These are phyloP conservation scores for Globisporangium nodosum DNA, from an alignment of 352 stramenopile genomes.

Conservation along the genomic window DNA sequence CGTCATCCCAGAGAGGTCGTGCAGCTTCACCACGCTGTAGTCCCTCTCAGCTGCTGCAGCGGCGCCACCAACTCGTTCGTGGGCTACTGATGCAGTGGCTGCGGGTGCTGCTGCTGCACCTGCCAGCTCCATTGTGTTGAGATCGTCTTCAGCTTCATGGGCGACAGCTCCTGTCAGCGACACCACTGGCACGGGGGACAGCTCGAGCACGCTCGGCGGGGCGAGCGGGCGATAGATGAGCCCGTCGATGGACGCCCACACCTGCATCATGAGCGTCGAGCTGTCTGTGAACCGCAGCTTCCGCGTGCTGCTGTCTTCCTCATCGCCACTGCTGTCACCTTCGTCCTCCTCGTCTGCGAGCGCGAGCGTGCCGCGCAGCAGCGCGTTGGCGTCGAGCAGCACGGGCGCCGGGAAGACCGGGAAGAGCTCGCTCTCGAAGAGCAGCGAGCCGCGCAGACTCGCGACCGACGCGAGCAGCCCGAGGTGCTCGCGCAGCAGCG, in stretches of 20 bases:
- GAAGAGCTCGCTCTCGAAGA: slow-evolving; percentile 86
- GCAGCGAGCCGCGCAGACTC: slow-evolving; percentile 62
- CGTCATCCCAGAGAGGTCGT: slow-evolving; percentile 83
- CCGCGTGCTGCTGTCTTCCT: not conserved
- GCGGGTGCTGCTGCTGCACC: slow-evolving; percentile 5
- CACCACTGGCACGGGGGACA: not conserved
- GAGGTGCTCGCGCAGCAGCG: slow-evolving; percentile 80
- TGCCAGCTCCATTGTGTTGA: not conserved
- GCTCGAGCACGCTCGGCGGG: slow-evolving; percentile 53
- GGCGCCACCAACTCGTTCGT: not conserved
- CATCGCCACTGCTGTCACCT: not conserved
- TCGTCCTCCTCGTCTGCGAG: slow-evolving; percentile 23
- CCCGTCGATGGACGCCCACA: slow-evolving; percentile 78
- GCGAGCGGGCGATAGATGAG: slow-evolving; percentile 75
- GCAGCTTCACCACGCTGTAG: slow-evolving; percentile 54
- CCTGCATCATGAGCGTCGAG: slow-evolving; percentile 83
- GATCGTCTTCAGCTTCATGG: not conserved
- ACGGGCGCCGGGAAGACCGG: slow-evolving; percentile 78
- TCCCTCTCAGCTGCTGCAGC: not conserved
- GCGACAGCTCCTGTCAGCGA: not conserved
- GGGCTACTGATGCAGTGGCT: not conserved
- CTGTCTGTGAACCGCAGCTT: slow-evolving; percentile 42
- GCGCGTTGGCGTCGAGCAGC: slow-evolving; percentile 69
- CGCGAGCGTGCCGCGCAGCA: slow-evolving; percentile 55
- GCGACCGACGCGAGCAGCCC: slow-evolving; percentile 79